These are phyloP conservation scores for Sphaerulina vaccinii DNA, from an alignment of 2,329 filamentous ascomycete genomes.

Conservation along the genomic window DNA sequence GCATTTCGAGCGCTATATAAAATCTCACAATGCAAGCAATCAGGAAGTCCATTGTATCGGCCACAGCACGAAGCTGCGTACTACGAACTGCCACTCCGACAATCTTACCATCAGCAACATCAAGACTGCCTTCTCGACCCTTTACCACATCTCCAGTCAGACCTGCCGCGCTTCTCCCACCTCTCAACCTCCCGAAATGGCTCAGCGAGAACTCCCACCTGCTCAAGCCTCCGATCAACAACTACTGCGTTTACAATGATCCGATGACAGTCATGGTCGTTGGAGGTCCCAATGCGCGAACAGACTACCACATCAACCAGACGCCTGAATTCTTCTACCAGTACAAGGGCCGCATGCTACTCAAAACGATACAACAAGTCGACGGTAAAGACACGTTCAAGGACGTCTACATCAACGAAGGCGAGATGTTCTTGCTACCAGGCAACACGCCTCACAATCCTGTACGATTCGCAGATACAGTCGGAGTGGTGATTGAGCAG, in stretches of 20 bases:
- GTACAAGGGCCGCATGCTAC: slow-evolving; percentile 86
- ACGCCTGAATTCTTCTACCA: slow-evolving; percentile 99
- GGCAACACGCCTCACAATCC: slow-evolving; percentile 97
- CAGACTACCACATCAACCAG: slow-evolving; percentile 97
- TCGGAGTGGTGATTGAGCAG: slow-evolving; percentile 93
- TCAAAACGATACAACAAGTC: slow-evolving; percentile 77
- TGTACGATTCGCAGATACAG: slow-evolving; percentile 86
- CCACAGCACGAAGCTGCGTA: no score
- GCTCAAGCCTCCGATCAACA: slow-evolving; percentile 90
- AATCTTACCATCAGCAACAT: no score
- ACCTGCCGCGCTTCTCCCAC: slow-evolving; percentile 23
- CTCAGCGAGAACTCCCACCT: slow-evolving; percentile 88
- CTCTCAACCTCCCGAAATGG: slow-evolving; percentile 54
- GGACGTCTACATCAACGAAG: slow-evolving; percentile 87
- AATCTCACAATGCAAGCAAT: no score
- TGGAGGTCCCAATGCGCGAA: slow-evolving; percentile 90
- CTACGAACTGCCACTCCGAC: no score
- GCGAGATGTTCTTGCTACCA: slow-evolving; percentile 89
- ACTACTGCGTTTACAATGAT: slow-evolving; percentile 92
- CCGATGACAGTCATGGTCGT: slow-evolving; percentile 88
- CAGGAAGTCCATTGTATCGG: no score
- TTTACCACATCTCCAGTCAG: no score
- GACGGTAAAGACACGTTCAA: slow-evolving; percentile 61
- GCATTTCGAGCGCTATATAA: no score
- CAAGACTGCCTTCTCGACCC: no score